Percentiles rank a stretch among this genome's conserved stretches.
These are phyloP conservation scores for Trichothecium roseum DNA, from an alignment of 2,329 filamentous ascomycete species.

Conservation along the genomic window DNA sequence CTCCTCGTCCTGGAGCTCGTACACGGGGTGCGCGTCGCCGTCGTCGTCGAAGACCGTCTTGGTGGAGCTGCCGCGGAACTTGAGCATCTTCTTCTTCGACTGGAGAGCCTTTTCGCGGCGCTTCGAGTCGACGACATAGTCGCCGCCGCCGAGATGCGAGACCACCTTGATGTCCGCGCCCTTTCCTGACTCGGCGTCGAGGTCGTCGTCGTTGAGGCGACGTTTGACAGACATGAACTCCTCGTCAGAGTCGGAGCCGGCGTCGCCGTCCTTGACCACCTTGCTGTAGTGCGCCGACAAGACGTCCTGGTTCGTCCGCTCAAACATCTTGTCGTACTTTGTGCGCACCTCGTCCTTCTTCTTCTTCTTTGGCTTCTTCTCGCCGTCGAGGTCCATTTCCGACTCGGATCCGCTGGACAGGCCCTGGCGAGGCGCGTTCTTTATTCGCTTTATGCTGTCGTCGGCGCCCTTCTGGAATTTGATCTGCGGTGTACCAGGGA, in stretches of 20 bases:
- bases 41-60: constrained; percentile 92
- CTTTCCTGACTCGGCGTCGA: constrained; percentile 38
- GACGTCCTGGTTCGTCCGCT: constrained; percentile 90
- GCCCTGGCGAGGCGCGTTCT: constrained; percentile 69
- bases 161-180: constrained; percentile 47
- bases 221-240: constrained; percentile 88
- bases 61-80: constrained; percentile 76
- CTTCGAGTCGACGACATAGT: constrained; percentile 84
- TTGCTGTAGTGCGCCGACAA: constrained; percentile 90
- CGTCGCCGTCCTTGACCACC: constrained; percentile 54
- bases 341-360: constrained; percentile 67
- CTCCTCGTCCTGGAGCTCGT: constrained; percentile 79
- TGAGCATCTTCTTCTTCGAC: constrained; percentile 88
- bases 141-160: constrained; percentile 55
- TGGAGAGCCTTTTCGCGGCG: constrained; percentile 90
- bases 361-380: constrained; percentile 27
- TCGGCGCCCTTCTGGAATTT: constrained; percentile 88
- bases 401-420: constrained; percentile 52
- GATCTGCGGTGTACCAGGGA: constrained; percentile 86
- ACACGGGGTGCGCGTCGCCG: constrained; percentile 72
- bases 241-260: constrained; percentile 36
- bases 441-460: constrained; percentile 57
- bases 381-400: constrained; percentile 41
- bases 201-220: constrained; percentile 62
- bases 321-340: constrained; percentile 97